A percentile compares a stretch with the other conserved stretches of the same genome.
Conservation (phyloP, 2,329 filamentous ascomycete species). For the Exophiala bonariae region DNA sequence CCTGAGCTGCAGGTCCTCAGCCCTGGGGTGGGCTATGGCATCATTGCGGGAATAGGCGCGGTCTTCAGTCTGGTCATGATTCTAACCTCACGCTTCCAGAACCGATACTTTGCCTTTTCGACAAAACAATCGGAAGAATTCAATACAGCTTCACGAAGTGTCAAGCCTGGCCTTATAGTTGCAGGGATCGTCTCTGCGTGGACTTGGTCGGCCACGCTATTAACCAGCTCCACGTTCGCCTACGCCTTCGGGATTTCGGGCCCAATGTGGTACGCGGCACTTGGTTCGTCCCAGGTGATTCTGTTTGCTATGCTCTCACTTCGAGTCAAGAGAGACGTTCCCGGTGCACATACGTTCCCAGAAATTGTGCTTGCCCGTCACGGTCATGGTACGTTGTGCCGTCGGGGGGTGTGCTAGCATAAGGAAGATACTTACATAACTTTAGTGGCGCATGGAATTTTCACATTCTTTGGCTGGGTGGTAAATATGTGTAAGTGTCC, state of each 20-base stretch:
- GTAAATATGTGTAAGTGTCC: too few relatives aligned
- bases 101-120: conserved; percentile 37
- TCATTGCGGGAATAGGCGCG: too few relatives aligned
- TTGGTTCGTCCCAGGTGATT: conserved; percentile 42
- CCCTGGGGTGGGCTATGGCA: too few relatives aligned
- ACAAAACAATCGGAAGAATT: conserved; percentile 90
- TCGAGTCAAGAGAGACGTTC: conserved; percentile 43
- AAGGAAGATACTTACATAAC: too few relatives aligned
- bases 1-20: too few relatives aligned
- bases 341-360: conserved; percentile 44
- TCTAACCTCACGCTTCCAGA: too few relatives aligned
- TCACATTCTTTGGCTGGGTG: too few relatives aligned
- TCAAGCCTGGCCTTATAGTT: conserved; percentile 84
- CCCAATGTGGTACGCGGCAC: conserved; percentile 45
- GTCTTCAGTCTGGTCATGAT: too few relatives aligned
- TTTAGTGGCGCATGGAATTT: too few relatives aligned
- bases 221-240: conserved; percentile 75
- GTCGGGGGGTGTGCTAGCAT: too few relatives aligned
- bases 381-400: conserved; percentile 46
- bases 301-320: conserved; percentile 44
- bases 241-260: conserved; percentile 68
- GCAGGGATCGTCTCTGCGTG: conserved; percentile 86
- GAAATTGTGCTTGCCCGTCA: conserved; percentile 43
- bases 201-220: conserved; percentile 60
- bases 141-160: conserved; percentile 79